These are phyloP conservation scores for Lactifluus pinguis DNA, from an alignment of 768 basidiomycete species.

Conservation along the genomic window DNA sequence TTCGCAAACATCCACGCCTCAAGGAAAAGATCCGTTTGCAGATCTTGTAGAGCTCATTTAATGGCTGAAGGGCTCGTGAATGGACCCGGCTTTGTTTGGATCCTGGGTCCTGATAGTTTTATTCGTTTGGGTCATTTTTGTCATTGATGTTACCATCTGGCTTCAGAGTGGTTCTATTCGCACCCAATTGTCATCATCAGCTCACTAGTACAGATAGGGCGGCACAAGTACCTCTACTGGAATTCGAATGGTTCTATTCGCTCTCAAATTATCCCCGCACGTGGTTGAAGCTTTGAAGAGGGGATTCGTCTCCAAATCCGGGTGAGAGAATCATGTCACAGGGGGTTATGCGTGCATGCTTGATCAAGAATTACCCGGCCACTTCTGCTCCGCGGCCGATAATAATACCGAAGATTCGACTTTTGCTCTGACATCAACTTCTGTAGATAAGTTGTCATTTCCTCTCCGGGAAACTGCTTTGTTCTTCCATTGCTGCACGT, in stretches of 20 bases:
- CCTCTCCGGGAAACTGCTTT: background rate
- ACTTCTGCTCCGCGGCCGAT: slow-evolving; percentile 6
- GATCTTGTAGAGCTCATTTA: slow-evolving; percentile 73
- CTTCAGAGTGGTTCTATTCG: background rate
- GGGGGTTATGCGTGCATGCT: background rate
- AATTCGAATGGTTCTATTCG: background rate
- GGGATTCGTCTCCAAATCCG: background rate
- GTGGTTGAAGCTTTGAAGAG: background rate
- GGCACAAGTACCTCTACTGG: background rate
- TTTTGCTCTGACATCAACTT: background rate
- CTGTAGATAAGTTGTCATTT: background rate
- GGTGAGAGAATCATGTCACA: background rate
- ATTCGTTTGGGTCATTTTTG: background rate
- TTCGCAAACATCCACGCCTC: slow-evolving; percentile 24
- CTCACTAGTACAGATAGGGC: too few relatives aligned
- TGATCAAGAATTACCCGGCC: background rate
- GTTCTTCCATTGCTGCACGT: background rate
- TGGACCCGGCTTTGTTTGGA: background rate
- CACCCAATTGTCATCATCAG: background rate
- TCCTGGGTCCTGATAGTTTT: background rate
- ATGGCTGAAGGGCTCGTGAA: background rate
- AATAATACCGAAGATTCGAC: background rate
- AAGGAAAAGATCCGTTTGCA: slow-evolving; percentile 75
- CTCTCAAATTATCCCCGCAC: background rate
- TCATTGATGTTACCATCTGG: background rate